Evolutionary conservation across 768 basidiomycete species (phyloP).

Genomic region (Rhizopogon sp.): DNA sequence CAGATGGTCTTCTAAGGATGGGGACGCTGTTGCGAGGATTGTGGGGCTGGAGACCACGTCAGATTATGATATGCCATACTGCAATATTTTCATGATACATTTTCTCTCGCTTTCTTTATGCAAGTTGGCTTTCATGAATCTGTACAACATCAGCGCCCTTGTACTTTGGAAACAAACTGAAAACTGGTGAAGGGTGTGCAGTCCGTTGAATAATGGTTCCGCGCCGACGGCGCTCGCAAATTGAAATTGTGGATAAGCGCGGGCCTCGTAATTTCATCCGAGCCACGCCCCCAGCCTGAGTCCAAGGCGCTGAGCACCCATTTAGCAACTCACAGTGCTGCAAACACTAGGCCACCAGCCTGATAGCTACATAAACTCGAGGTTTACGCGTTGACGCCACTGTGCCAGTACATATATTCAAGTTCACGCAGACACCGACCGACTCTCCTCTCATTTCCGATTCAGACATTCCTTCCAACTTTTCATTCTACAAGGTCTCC

Average conservation of each 20-base stretch:
- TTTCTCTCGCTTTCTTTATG: slow-evolving; percentile 11
- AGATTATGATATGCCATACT: slow-evolving; percentile 19
- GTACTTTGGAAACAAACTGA: neutral
- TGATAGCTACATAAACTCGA: neutral
- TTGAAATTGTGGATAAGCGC: too few relatives aligned
- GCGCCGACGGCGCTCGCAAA: too few relatives aligned
- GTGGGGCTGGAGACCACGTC: slow-evolving; percentile 12
- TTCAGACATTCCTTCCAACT: neutral
- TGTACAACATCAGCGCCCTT: slow-evolving; percentile 2
- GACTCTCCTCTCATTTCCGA: neutral
- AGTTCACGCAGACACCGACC: neutral
- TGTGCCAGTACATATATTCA: neutral
- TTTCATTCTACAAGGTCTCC: neutral
- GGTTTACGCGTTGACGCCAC: neutral
- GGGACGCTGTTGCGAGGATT: slow-evolving; percentile 12
- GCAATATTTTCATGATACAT: slow-evolving; percentile 11
- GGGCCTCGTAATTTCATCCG: neutral
- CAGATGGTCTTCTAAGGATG: slow-evolving; percentile 76
- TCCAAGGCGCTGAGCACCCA: too few relatives aligned
- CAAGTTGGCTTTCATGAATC: slow-evolving; percentile 7
- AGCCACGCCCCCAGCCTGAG: neutral
- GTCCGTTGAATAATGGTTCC: too few relatives aligned
- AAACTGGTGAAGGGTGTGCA: too few relatives aligned
- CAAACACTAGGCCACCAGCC: too few relatives aligned
- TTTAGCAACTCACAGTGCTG: too few relatives aligned